phyloP scores from a whole-genome alignment of 176 grass and related monocot species.

The Musa itinerans region DNA sequence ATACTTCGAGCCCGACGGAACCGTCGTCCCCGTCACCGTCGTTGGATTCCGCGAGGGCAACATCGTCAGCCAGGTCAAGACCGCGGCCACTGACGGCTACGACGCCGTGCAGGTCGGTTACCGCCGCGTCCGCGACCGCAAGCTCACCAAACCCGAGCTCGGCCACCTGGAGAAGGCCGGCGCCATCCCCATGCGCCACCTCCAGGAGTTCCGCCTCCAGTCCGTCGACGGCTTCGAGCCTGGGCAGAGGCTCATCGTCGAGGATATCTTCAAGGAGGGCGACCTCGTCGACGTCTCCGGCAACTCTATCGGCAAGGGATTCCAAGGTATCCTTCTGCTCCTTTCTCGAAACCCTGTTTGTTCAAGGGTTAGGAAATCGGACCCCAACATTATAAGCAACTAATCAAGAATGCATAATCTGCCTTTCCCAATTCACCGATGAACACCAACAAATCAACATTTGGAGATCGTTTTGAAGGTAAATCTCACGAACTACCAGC shows the following conservation, averaged over 20 bases:
- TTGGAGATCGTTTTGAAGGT: no score
- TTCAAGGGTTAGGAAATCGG: not conserved
- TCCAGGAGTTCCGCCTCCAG: constrained; percentile 83
- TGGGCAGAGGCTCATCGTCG: constrained; percentile 53
- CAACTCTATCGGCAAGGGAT: constrained; percentile 90
- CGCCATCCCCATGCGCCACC: constrained; percentile 56
- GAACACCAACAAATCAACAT: no score
- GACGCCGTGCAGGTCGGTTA: constrained; percentile 86
- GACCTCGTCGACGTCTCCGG: constrained; percentile 84
- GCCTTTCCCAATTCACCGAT: no score
- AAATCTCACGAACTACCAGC: no score
- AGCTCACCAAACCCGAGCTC: constrained; percentile 83
- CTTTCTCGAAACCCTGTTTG: not conserved
- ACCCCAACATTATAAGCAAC: not conserved
- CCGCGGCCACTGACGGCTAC: constrained; percentile 68
- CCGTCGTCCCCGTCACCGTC: constrained; percentile 70
- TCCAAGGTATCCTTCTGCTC: constrained; percentile 51
- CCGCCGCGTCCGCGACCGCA: constrained; percentile 80
- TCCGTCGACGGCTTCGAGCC: constrained; percentile 57
- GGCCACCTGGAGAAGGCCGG: constrained; percentile 87
- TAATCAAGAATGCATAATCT: no score
- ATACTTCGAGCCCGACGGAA: constrained; percentile 55
- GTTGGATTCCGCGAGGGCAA: constrained; percentile 83
- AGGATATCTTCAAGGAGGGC: constrained; percentile 81
- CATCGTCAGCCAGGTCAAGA: constrained; percentile 84